phyloP scores from a whole-genome alignment of 2,329 filamentous ascomycete species.

The Chrysoporthe cubensis region DNA sequence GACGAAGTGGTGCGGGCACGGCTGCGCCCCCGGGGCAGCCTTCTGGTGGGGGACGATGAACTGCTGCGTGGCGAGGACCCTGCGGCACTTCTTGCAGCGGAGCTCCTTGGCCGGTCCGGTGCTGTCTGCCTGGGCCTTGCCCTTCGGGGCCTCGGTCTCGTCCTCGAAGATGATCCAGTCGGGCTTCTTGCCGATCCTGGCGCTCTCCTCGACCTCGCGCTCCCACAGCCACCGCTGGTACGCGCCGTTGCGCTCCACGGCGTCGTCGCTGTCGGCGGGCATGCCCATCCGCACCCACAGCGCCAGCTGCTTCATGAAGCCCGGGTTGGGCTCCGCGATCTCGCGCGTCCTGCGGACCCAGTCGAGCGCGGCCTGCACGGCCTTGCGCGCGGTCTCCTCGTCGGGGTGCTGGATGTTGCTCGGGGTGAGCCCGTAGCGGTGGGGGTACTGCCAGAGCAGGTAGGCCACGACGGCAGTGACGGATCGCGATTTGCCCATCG shows the following conservation, averaged over 20 bases:
- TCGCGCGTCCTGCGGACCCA: slow-evolving; percentile 72
- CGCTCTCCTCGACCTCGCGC: slow-evolving; percentile 57
- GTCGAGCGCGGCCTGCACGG: slow-evolving; percentile 65
- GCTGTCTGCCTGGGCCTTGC: slow-evolving; percentile 28
- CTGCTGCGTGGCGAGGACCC: slow-evolving; percentile 55
- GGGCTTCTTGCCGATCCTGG: slow-evolving; percentile 79
- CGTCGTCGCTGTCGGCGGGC: slow-evolving; percentile 59
- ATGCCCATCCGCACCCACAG: slow-evolving; percentile 89
- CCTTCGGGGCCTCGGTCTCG: slow-evolving; percentile 51
- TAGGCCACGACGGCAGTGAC: slow-evolving; percentile 84
- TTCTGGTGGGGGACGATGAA: slow-evolving; percentile 70
- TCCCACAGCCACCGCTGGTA: slow-evolving; percentile 76
- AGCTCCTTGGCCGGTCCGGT: slow-evolving; percentile 53
- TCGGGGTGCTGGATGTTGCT: slow-evolving; percentile 50
- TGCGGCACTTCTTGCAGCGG: slow-evolving; percentile 90
- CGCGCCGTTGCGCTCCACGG: slow-evolving; percentile 66
- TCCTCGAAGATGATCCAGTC: slow-evolving; percentile 84
- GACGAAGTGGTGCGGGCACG: slow-evolving; percentile 85
- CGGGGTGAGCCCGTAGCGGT: slow-evolving; percentile 50
- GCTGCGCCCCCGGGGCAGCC: slow-evolving; percentile 29
- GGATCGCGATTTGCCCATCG: slow-evolving; percentile 94
- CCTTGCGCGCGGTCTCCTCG: slow-evolving; percentile 46
- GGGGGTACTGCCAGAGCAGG: slow-evolving; percentile 70
- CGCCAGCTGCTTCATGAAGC: slow-evolving; percentile 87
- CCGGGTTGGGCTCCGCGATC: slow-evolving; percentile 85